phyloP scores from a whole-genome alignment of 306 rosid species.

The Medicago truncatula region DNA sequence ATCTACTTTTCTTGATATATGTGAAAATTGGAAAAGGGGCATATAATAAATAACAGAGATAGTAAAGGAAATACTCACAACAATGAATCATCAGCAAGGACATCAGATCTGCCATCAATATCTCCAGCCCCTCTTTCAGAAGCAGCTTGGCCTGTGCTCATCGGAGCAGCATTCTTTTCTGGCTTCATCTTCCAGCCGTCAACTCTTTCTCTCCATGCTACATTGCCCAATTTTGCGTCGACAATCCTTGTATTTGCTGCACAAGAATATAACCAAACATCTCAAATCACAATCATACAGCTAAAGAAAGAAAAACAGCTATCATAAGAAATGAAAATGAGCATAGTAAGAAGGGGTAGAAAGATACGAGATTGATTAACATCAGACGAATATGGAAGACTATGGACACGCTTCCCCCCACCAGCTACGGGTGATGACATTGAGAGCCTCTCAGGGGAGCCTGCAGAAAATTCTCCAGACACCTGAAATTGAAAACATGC shows the following conservation, averaged over 20 bases:
- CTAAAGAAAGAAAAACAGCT: constrained; percentile 23
- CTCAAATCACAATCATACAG: constrained; percentile 41
- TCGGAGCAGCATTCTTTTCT: constrained; percentile 78
- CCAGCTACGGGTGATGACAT: constrained; percentile 86
- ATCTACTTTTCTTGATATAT: too few relatives aligned
- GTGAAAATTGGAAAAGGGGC: not conserved
- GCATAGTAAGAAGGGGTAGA: constrained; percentile 17
- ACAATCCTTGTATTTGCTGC: constrained; percentile 77
- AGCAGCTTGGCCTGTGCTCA: constrained; percentile 86
- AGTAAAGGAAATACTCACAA: constrained; percentile 56
- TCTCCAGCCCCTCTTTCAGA: constrained; percentile 91
- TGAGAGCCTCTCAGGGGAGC: constrained; percentile 86
- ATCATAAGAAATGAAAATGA: not conserved
- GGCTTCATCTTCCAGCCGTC: constrained; percentile 99
- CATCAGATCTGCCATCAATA: constrained; percentile 88
- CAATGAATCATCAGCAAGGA: constrained; percentile 82
- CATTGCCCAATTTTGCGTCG: constrained; percentile 85
- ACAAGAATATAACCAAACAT: constrained; percentile 31
- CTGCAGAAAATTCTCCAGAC: constrained; percentile 96
- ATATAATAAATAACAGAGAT: not conserved
- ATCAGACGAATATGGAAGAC: constrained; percentile 70
- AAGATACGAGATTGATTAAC: constrained; percentile 77
- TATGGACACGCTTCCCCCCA: constrained; percentile 70
- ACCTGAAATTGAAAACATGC: constrained; percentile 55
- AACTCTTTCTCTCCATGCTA: constrained; percentile 99